Conservation (phyloP, 495 filamentous ascomycete species). For the Talaromyces liani region DNA sequence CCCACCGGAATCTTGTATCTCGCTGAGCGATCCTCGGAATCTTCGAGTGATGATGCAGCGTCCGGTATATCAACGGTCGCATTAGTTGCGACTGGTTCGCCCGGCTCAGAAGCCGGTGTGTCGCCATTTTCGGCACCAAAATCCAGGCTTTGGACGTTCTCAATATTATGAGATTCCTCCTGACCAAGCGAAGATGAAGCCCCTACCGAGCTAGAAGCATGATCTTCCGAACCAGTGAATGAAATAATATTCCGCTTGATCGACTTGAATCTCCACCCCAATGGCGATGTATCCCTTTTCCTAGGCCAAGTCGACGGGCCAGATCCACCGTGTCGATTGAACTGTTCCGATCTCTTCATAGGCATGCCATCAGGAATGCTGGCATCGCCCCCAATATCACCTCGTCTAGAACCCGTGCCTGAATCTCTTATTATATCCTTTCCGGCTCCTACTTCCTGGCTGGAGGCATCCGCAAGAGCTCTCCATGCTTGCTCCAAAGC, state of each 20-base stretch:
- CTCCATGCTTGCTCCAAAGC: slow-evolving; percentile 69
- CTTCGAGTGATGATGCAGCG: slow-evolving; percentile 9
- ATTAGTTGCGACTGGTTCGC: neutral
- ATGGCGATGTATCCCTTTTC: slow-evolving; percentile 2
- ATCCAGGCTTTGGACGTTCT: neutral
- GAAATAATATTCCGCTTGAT: neutral
- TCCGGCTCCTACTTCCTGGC: neutral
- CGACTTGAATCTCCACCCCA: neutral
- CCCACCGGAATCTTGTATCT: slow-evolving; percentile 57
- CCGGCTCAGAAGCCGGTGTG: neutral
- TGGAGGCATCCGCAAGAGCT: slow-evolving; percentile 34
- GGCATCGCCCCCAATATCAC: neutral
- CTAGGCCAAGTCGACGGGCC: neutral
- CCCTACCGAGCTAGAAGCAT: neutral
- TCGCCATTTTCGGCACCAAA: neutral
- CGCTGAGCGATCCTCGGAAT: slow-evolving; percentile 11
- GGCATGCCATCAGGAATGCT: neutral
- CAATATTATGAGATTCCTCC: neutral
- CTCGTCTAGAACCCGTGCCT: neutral
- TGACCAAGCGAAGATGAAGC: neutral
- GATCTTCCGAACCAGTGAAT: neutral
- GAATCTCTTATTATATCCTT: neutral
- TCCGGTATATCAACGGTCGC: neutral
- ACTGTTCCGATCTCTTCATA: neutral
- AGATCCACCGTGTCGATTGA: neutral